Percentiles rank a stretch among this genome's conserved stretches.
These are phyloP conservation scores for Hypsizygus marmoreus DNA, from an alignment of 768 basidiomycete genomes.

Conservation along the genomic window DNA sequence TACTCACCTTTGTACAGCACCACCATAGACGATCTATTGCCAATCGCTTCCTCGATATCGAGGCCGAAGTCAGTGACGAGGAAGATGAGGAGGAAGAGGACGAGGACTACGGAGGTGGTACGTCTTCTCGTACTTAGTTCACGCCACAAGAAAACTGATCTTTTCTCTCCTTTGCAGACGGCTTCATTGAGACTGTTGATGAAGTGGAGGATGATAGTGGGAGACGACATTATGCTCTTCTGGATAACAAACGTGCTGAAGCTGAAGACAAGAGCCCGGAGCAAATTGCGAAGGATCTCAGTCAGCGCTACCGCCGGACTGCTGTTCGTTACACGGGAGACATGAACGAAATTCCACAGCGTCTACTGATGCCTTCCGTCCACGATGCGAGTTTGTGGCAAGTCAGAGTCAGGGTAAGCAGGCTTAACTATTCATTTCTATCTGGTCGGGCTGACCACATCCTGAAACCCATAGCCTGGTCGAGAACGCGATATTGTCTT, in stretches of 20 bases:
- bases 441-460: background rate
- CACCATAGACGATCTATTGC: slow-evolving; percentile 66
- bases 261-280: slow-evolving; percentile 79
- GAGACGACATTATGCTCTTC: slow-evolving; percentile 64
- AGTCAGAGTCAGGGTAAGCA: slow-evolving; percentile 83
- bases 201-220: slow-evolving; percentile 66
- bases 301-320: slow-evolving; percentile 72
- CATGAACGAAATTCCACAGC: slow-evolving; percentile 91
- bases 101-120: slow-evolving; percentile 63
- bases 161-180: slow-evolving; percentile 42
- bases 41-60: slow-evolving; percentile 91
- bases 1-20: slow-evolving; percentile 38
- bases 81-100: slow-evolving; percentile 93
- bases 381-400: slow-evolving; percentile 97
- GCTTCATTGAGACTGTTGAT: slow-evolving; percentile 70
- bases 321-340: slow-evolving; percentile 84
- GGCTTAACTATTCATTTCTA: background rate
- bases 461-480: slow-evolving; percentile 66
- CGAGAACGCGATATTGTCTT: slow-evolving; percentile 92
- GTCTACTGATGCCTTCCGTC: slow-evolving; percentile 93
- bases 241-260: slow-evolving; percentile 66
- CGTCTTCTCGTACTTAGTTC: slow-evolving; percentile 15
- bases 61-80: slow-evolving; percentile 95
- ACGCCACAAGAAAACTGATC: background rate
- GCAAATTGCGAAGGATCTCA: slow-evolving; percentile 80